Evolutionary conservation across 2,329 filamentous ascomycete species (phyloP).

Genomic region (Hypomyces rosellus): DNA sequence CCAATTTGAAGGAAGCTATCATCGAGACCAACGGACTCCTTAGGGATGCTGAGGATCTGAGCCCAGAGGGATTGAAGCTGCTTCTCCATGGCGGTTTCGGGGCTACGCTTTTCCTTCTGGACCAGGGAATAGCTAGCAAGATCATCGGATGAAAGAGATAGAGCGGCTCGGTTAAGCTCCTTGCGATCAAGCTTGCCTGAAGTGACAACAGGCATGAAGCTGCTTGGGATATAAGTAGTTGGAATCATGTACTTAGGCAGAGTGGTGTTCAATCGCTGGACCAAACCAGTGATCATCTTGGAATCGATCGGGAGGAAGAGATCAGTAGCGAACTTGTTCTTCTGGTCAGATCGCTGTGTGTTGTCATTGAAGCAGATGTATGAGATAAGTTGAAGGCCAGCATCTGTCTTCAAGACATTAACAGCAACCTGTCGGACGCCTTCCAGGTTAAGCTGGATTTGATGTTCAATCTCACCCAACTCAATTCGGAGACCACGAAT

Average conservation of each 20-base stretch:
- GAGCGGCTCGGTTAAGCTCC: neutral
- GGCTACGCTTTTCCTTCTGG: neutral
- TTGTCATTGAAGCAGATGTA: conserved; percentile 2
- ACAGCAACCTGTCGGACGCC: neutral
- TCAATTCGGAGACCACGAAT: conserved; percentile 7
- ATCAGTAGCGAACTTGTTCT: neutral
- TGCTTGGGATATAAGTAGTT: conserved; percentile 2
- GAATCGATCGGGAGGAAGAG: neutral
- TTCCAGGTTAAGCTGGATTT: neutral
- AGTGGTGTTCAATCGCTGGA: neutral
- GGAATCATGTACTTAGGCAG: conserved; percentile 7
- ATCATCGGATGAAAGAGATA: neutral
- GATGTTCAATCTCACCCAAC: conserved; percentile 7
- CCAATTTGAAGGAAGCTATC: conserved; percentile 15
- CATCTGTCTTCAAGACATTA: neutral
- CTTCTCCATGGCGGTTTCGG: conserved; percentile 3
- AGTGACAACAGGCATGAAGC: conserved; percentile 8
- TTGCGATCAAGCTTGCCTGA: conserved; percentile 10
- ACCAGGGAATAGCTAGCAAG: neutral
- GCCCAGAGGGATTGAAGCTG: conserved; percentile 4
- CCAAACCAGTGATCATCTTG: neutral
- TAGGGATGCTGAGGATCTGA: neutral
- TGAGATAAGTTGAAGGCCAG: neutral
- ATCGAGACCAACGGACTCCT: conserved; percentile 11
- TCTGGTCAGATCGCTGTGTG: neutral